phyloP scores from a whole-genome alignment of 495 filamentous ascomycete genomes.

The Lepidopterella palustris region DNA sequence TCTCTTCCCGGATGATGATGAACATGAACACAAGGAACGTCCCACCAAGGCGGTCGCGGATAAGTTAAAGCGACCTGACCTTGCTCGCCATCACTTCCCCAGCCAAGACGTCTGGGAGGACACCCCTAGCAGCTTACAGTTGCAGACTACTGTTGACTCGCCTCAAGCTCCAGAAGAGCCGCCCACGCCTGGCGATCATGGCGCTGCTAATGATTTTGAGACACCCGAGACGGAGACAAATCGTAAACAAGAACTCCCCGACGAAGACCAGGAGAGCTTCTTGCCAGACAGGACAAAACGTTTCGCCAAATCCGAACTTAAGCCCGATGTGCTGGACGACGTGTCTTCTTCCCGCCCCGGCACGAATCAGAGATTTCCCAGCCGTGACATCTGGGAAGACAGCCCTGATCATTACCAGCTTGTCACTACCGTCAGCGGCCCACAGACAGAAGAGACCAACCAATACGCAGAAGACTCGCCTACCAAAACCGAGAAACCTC shows the following conservation, averaged over 20 bases:
- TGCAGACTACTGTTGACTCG: slow-evolving; percentile 76
- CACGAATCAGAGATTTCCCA: slow-evolving; percentile 75
- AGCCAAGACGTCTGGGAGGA: slow-evolving; percentile 97
- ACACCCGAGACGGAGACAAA: slow-evolving; percentile 50
- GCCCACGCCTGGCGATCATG: background rate
- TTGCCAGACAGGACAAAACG: slow-evolving; percentile 29
- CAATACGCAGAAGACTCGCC: slow-evolving; percentile 22
- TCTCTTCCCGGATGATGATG: slow-evolving; percentile 83
- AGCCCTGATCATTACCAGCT: slow-evolving; percentile 74
- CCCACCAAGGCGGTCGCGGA: slow-evolving; percentile 49
- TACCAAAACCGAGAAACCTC: slow-evolving; percentile 9
- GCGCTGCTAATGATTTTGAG: slow-evolving; percentile 41
- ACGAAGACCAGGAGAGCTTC: slow-evolving; percentile 44
- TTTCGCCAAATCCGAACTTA: slow-evolving; percentile 40
- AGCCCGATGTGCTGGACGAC: slow-evolving; percentile 39
- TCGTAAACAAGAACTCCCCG: slow-evolving; percentile 41
- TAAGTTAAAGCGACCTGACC: slow-evolving; percentile 57
- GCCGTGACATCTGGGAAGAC: slow-evolving; percentile 96
- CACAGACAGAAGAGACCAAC: slow-evolving; percentile 44
- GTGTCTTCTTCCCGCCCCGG: slow-evolving; percentile 43
- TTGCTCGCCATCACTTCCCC: slow-evolving; percentile 69
- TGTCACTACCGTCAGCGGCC: slow-evolving; percentile 66
- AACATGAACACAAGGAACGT: slow-evolving; percentile 43
- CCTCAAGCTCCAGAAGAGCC: slow-evolving; percentile 55
- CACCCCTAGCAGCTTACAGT: slow-evolving; percentile 77